phyloP scores from a whole-genome alignment of 192 early-diverging fungal genomes.

The Umbelopsis vinacea region DNA sequence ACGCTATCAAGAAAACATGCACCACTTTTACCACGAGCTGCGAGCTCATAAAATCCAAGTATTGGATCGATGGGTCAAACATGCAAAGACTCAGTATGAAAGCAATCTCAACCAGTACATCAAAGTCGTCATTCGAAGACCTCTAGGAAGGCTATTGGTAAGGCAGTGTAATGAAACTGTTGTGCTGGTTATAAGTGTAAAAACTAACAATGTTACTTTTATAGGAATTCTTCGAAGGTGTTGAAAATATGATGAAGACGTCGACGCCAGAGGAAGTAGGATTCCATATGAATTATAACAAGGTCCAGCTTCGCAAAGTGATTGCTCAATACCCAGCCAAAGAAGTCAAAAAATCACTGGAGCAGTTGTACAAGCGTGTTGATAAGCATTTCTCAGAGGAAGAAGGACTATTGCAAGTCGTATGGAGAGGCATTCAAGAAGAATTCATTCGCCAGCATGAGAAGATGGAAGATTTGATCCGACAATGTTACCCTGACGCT shows the following conservation, averaged over 20 bases:
- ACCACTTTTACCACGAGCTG: slow-evolving; percentile 84
- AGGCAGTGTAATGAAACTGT: slow-evolving; percentile 1
- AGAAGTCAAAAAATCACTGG: slow-evolving; percentile 79
- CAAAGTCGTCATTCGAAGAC: slow-evolving; percentile 85
- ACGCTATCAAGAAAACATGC: slow-evolving; percentile 83
- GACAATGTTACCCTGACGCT: slow-evolving; percentile 85
- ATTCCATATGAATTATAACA: slow-evolving; percentile 84
- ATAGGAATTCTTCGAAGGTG: slow-evolving; percentile 96
- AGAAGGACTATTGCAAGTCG: slow-evolving; percentile 79
- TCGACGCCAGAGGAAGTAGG: slow-evolving; percentile 77
- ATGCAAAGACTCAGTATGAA: slow-evolving; percentile 84
- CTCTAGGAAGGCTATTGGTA: slow-evolving; percentile 84
- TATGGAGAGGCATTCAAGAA: slow-evolving; percentile 91
- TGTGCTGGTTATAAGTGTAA: background rate
- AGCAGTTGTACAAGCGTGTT: slow-evolving; percentile 85
- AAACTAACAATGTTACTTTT: background rate
- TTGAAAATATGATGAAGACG: slow-evolving; percentile 84
- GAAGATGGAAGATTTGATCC: slow-evolving; percentile 82
- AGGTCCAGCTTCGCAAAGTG: slow-evolving; percentile 82
- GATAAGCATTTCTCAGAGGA: slow-evolving; percentile 94
- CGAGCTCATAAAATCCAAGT: slow-evolving; percentile 73
- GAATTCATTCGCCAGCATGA: slow-evolving; percentile 81
- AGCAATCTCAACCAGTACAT: slow-evolving; percentile 82
- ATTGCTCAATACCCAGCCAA: slow-evolving; percentile 84
- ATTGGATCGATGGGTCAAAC: slow-evolving; percentile 81